These are phyloP conservation scores for Naegleria lovaniensis DNA, from an alignment of 208 protist genomes.

Conservation along the genomic window DNA sequence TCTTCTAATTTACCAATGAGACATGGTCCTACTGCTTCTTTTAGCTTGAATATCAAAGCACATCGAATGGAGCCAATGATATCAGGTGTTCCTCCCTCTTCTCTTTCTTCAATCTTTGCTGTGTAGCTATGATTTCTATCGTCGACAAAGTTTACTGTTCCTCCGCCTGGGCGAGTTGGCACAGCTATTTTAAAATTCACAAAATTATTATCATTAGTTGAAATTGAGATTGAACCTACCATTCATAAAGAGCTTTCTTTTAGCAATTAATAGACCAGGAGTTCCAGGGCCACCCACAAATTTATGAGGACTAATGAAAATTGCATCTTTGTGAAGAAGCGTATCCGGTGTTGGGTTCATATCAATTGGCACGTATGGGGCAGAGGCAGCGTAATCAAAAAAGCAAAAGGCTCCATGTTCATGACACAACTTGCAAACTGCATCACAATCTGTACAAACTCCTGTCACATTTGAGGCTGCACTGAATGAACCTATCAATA, in stretches of 20 bases:
- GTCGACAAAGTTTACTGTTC: slow-evolving; percentile 57
- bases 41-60: slow-evolving; percentile 53
- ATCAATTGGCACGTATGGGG: slow-evolving; percentile 49
- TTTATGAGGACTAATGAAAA: slow-evolving; percentile 65
- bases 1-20: slow-evolving; percentile 34
- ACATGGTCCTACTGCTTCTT: slow-evolving; percentile 31
- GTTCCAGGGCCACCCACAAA: slow-evolving; percentile 57
- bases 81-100: slow-evolving; percentile 64
- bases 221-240: background rate
- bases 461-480: slow-evolving; percentile 60
- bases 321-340: slow-evolving; percentile 46
- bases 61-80: slow-evolving; percentile 58
- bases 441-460: slow-evolving; percentile 40
- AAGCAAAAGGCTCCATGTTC: slow-evolving; percentile 46
- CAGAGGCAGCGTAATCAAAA: slow-evolving; percentile 61
- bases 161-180: slow-evolving; percentile 42
- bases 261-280: slow-evolving; percentile 39
- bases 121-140: slow-evolving; percentile 46
- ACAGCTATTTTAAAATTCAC: background rate
- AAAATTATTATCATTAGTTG: background rate
- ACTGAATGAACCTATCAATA: slow-evolving; percentile 54
- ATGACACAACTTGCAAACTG: slow-evolving; percentile 51
- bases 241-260: slow-evolving; percentile 25
- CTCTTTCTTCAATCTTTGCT: slow-evolving; percentile 51
- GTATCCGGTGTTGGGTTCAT: background rate